phyloP scores from a whole-genome alignment of 257 asterid genomes.

The Scutellaria galericulata region DNA sequence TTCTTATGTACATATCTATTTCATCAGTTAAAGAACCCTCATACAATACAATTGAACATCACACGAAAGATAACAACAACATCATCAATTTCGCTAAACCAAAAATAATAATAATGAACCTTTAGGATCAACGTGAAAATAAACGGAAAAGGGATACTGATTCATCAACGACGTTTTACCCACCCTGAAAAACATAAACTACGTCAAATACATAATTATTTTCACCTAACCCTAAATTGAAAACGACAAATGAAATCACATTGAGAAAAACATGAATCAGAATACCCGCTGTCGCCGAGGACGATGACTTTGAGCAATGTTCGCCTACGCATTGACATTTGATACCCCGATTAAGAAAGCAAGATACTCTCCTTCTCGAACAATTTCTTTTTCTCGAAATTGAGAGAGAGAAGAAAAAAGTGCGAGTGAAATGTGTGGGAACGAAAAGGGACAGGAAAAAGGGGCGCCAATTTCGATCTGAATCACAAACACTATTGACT shows the following conservation, averaged over 20 bases:
- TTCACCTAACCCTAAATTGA: slow-evolving; percentile 36
- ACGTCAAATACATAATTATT: slow-evolving; percentile 1
- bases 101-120: too few species aligned
- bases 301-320: slow-evolving; percentile 96
- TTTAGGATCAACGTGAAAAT: slow-evolving; percentile 22
- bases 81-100: slow-evolving; percentile 9
- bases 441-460: slow-evolving; percentile 37
- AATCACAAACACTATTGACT: slow-evolving; percentile 40
- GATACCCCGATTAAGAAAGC: slow-evolving; percentile 32
- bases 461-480: slow-evolving; percentile 95
- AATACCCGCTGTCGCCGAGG: slow-evolving; percentile 98
- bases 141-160: slow-evolving; percentile 66
- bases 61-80: neutral
- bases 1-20: slow-evolving; percentile 89
- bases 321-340: slow-evolving; percentile 89
- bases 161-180: slow-evolving; percentile 99
- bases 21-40: slow-evolving; percentile 49
- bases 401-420: slow-evolving; percentile 23
- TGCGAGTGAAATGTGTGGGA: slow-evolving; percentile 23
- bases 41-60: slow-evolving; percentile 16
- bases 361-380: slow-evolving; percentile 20
- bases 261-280: slow-evolving; percentile 16
- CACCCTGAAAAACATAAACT: slow-evolving; percentile 62
- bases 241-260: slow-evolving; percentile 25
- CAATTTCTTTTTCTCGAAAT: slow-evolving; percentile 10